phyloP scores from a whole-genome alignment of 2,329 filamentous ascomycete species.

The Aschersonia sp. region DNA sequence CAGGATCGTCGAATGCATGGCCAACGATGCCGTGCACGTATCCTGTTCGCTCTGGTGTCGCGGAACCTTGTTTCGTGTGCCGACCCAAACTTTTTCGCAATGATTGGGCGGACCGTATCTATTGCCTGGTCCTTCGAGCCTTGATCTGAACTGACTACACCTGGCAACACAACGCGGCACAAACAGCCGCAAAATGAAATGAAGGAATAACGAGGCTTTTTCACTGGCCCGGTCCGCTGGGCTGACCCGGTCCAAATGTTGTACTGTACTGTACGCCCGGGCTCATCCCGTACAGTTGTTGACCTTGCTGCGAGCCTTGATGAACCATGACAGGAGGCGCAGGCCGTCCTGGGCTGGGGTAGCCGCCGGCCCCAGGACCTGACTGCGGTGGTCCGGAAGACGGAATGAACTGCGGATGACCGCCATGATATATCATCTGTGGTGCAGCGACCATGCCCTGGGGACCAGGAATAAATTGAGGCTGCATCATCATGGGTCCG shows the following conservation, averaged over 20 bases:
- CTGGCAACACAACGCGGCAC: not conserved
- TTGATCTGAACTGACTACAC: not conserved
- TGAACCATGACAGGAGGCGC: conserved; percentile 84
- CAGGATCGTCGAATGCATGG: too few species aligned
- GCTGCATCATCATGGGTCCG: conserved; percentile 69
- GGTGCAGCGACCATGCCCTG: conserved; percentile 54
- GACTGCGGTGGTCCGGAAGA: conserved; percentile 39
- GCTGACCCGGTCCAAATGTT: conserved; percentile 57
- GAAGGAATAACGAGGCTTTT: not conserved
- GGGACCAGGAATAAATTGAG: conserved; percentile 61
- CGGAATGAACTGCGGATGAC: conserved; percentile 48
- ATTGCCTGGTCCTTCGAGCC: too few species aligned
- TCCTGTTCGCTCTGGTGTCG: too few species aligned
- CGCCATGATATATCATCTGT: conserved; percentile 73
- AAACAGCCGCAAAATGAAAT: not conserved
- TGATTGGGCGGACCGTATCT: too few species aligned
- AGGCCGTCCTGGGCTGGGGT: conserved; percentile 74
- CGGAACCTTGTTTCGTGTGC: too few species aligned
- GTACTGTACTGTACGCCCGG: conserved; percentile 62
- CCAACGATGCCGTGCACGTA: too few species aligned
- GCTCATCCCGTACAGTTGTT: conserved; percentile 63
- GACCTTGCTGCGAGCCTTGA: conserved; percentile 85
- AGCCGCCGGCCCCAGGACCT: conserved; percentile 58
- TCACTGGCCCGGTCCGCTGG: conserved; percentile 55
- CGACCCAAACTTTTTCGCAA: too few species aligned